These are phyloP conservation scores for Rubia balearica DNA, from an alignment of 305 asterid genomes.

Conservation along the genomic window DNA sequence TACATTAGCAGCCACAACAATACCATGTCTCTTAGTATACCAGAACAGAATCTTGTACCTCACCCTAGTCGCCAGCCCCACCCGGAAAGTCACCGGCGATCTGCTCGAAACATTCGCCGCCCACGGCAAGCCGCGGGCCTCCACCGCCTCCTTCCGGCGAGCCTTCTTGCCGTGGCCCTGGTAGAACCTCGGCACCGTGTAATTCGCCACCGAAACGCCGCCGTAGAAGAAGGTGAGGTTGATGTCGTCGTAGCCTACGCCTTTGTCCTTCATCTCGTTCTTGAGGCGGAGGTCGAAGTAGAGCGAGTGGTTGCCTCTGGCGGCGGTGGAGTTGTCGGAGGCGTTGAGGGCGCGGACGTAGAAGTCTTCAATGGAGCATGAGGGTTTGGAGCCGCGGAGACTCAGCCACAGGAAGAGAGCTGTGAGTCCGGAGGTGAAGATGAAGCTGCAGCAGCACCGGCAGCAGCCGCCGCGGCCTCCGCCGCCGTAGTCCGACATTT, in stretches of 20 bases:
- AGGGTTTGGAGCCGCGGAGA: slow-evolving; percentile 43
- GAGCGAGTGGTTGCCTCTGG: slow-evolving; percentile 17
- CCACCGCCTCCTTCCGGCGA: slow-evolving; percentile 15
- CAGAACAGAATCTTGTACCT: slow-evolving; percentile 24
- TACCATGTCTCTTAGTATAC: slow-evolving; percentile 18
- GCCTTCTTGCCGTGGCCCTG: slow-evolving; percentile 34
- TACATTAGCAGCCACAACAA: slow-evolving; percentile 20
- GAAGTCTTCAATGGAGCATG: slow-evolving; percentile 30
- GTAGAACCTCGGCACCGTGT: slow-evolving; percentile 24
- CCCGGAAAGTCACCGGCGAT: slow-evolving; percentile 22
- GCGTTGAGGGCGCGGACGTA: slow-evolving; percentile 35
- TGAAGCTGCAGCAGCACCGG: slow-evolving; percentile 39
- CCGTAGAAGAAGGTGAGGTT: slow-evolving; percentile 29
- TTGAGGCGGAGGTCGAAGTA: slow-evolving; percentile 27
- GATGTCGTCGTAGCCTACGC: slow-evolving; percentile 25
- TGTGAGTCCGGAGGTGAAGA: slow-evolving; percentile 50
- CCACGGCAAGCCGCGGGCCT: slow-evolving; percentile 30
- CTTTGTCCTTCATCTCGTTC: slow-evolving; percentile 27
- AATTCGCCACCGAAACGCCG: slow-evolving; percentile 22
- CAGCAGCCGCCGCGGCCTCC: slow-evolving; percentile 19
- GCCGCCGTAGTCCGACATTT: slow-evolving; percentile 36
- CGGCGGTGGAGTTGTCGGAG: slow-evolving; percentile 15
- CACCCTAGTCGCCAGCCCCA: slow-evolving; percentile 23
- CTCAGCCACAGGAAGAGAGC: slow-evolving; percentile 75
- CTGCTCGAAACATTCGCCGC: slow-evolving; percentile 13